Percentiles rank a stretch among this genome's conserved stretches.
Evolutionary conservation across 805 yeast species (phyloP).

Genomic region (Dipodascopsis uninucleata): DNA sequence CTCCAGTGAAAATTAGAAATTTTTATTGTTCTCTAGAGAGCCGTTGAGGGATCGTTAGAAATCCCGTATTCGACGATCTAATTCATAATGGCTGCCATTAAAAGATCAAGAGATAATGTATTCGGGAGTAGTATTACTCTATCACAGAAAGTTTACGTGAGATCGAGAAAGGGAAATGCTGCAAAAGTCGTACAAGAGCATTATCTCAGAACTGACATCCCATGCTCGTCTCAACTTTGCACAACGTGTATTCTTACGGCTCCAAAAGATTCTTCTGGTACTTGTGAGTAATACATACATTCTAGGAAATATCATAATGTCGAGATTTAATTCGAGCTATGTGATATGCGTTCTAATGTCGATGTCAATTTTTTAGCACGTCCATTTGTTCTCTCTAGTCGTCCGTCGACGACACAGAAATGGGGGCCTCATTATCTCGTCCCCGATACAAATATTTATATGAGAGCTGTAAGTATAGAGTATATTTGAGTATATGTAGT

Average conservation of each 20-base stretch:
- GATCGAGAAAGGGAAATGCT: constrained; percentile 83
- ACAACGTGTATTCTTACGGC: constrained; percentile 52
- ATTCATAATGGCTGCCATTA: no score
- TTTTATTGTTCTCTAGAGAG: no score
- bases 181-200: constrained; percentile 91
- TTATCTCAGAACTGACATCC: constrained; percentile 85
- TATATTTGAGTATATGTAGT: background rate
- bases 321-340: no score
- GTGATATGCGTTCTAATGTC: no score
- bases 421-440: constrained; percentile 77
- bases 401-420: constrained; percentile 47
- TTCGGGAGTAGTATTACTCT: constrained; percentile 5
- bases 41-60: no score
- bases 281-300: constrained; percentile 14
- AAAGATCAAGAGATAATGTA: constrained; percentile 7
- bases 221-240: constrained; percentile 79
- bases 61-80: no score
- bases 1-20: no score
- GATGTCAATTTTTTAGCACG: constrained; percentile 39
- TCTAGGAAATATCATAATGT: no score
- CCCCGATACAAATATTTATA: constrained; percentile 81
- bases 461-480: constrained; percentile 54
- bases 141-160: constrained; percentile 70
- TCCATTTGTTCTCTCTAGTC: constrained; percentile 57
- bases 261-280: constrained; percentile 51